These are phyloP conservation scores for Cicer arietinum DNA, from an alignment of 306 rosid genomes.

Conservation along the genomic window DNA sequence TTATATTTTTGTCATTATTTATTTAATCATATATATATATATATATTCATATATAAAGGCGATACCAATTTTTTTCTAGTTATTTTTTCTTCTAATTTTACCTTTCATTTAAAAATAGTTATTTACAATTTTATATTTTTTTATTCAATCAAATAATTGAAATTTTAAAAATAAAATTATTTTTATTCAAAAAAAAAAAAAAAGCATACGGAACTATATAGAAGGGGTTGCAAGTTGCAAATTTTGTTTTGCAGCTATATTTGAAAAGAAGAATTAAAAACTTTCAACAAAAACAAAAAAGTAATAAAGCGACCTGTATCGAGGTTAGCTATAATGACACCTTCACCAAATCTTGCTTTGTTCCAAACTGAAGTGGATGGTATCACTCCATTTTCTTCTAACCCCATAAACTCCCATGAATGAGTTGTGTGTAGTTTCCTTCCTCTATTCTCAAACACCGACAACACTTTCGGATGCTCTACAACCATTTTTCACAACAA, in stretches of 20 bases:
- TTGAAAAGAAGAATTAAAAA: slow-evolving; percentile 6
- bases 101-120: too few species aligned
- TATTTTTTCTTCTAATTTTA: too few species aligned
- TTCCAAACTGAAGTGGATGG: slow-evolving; percentile 68
- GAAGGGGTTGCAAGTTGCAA: neutral
- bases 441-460: slow-evolving; percentile 75
- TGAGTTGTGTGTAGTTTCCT: slow-evolving; percentile 83
- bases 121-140: too few species aligned
- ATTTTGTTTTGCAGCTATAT: neutral
- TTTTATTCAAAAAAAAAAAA: too few species aligned
- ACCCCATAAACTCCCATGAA: slow-evolving; percentile 86
- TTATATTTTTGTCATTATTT: too few species aligned
- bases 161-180: too few species aligned
- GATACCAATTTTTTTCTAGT: too few species aligned
- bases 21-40: too few species aligned
- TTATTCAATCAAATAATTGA: too few species aligned
- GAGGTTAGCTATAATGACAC: slow-evolving; percentile 77
- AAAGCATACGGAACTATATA: too few species aligned
- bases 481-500: slow-evolving; percentile 12
- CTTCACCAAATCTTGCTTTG: slow-evolving; percentile 83
- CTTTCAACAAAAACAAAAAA: neutral
- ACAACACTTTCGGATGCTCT: slow-evolving; percentile 78
- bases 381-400: slow-evolving; percentile 59
- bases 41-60: too few species aligned
- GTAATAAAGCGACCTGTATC: slow-evolving; percentile 65